Conservation (phyloP, 192 early-diverging fungal species). For the Backusella mclennaniae region DNA sequence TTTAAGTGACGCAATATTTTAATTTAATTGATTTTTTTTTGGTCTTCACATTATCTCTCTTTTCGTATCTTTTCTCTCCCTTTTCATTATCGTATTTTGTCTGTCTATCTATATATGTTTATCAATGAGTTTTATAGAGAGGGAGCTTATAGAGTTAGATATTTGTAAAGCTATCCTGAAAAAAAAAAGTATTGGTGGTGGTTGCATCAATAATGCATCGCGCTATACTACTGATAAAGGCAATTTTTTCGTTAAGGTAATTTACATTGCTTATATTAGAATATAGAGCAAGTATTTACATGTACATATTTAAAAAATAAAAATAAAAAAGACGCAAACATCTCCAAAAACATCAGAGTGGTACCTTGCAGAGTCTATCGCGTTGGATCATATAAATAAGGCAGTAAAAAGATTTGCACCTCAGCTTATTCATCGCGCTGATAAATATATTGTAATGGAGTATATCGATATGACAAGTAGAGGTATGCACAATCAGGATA, state of each 20-base stretch:
- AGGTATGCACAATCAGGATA: not conserved
- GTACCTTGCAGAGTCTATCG: not conserved
- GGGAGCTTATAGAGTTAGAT: not conserved
- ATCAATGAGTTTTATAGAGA: not conserved
- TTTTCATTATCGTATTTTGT: not conserved
- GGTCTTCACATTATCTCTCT: not conserved
- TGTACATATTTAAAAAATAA: not conserved
- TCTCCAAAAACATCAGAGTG: not conserved
- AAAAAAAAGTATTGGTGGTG: not conserved
- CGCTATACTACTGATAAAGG: not conserved
- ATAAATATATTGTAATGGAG: not conserved
- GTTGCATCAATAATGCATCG: not conserved
- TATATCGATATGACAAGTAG: not conserved
- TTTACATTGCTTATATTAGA: not conserved
- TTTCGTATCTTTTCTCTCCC: not conserved
- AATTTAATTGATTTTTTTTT: not conserved
- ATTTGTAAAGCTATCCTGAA: not conserved
- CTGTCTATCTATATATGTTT: not conserved
- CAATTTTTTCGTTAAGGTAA: constrained; percentile 9
- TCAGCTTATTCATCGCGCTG: not conserved
- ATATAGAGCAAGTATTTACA: not conserved
- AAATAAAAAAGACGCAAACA: not conserved
- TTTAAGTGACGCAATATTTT: not conserved
- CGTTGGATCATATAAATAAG: not conserved
- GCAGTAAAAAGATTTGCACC: not conserved